phyloP scores from a whole-genome alignment of 2,329 filamentous ascomycete genomes.

The Cladosporium halotolerans region DNA sequence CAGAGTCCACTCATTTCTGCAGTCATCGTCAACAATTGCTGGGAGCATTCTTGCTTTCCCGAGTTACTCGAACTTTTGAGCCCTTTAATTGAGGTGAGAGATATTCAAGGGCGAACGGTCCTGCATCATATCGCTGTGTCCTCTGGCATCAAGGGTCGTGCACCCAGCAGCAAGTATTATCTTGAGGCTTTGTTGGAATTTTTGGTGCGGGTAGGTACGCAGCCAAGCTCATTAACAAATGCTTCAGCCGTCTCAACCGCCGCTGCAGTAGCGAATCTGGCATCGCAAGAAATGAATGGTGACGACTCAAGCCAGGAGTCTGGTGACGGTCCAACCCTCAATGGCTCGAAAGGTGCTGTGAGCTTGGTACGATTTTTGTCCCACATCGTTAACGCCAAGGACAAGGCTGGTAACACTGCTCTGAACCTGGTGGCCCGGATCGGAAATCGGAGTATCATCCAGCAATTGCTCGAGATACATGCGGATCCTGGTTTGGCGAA shows the following conservation, averaged over 20 bases:
- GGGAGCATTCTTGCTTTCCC: slow-evolving; percentile 84
- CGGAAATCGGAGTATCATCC: slow-evolving; percentile 88
- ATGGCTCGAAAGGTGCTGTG: slow-evolving; percentile 54
- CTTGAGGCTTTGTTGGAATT: slow-evolving; percentile 91
- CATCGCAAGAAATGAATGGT: slow-evolving; percentile 21
- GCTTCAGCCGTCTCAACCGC: slow-evolving; percentile 43
- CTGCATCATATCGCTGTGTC: slow-evolving; percentile 95
- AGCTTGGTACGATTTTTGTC: slow-evolving; percentile 90
- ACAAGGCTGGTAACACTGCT: slow-evolving; percentile 90
- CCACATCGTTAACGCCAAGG: slow-evolving; percentile 92
- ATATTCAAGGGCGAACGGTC: slow-evolving; percentile 83
- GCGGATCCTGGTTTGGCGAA: slow-evolving; percentile 91
- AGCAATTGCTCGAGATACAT: slow-evolving; percentile 91
- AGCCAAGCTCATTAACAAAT: slow-evolving; percentile 17
- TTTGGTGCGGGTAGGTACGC: slow-evolving; percentile 68
- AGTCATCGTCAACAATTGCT: slow-evolving; percentile 87
- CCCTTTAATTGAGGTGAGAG: slow-evolving; percentile 81
- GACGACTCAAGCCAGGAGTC: slow-evolving; percentile 26
- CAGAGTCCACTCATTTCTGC: slow-evolving; percentile 92
- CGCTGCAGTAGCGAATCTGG: slow-evolving; percentile 17
- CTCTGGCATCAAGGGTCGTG: slow-evolving; percentile 88
- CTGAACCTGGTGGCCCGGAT: slow-evolving; percentile 90
- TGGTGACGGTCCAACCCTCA: slow-evolving; percentile 10
- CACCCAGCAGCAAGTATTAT: slow-evolving; percentile 89
- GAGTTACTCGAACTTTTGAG: slow-evolving; percentile 84